phyloP scores from a whole-genome alignment of 164 flowering plant species.

The Stephania cephalantha region DNA sequence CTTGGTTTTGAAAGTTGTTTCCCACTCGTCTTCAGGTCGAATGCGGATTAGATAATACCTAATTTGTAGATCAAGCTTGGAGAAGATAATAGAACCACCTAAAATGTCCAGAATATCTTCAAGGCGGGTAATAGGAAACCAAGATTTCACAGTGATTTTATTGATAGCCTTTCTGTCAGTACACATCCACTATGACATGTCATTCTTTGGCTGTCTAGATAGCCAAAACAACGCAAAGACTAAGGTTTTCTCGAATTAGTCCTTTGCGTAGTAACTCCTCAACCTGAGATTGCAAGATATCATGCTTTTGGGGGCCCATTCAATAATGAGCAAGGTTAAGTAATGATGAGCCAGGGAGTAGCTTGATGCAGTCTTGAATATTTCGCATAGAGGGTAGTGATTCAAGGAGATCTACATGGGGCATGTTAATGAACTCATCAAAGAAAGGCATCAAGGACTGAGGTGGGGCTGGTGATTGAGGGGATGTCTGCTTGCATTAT shows the following conservation, averaged over 20 bases:
- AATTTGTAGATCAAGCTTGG: background rate
- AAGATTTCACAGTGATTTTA: background rate
- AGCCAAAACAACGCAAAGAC: background rate
- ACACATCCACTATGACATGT: background rate
- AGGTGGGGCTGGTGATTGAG: too few relatives aligned
- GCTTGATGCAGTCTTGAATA: background rate
- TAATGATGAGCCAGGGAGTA: background rate
- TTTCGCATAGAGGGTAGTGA: background rate
- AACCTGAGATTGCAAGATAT: too few relatives aligned
- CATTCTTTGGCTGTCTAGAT: background rate
- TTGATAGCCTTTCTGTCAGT: background rate
- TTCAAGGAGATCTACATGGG: too few relatives aligned
- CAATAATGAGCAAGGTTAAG: background rate
- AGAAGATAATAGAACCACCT: background rate
- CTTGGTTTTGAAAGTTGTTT: conserved; percentile 2
- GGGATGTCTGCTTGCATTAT: too few relatives aligned
- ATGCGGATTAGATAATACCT: background rate
- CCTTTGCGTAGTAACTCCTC: background rate
- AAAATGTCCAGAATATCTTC: background rate
- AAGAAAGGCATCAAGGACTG: too few relatives aligned
- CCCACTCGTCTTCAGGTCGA: background rate
- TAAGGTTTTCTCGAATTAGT: background rate
- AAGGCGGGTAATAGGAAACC: background rate
- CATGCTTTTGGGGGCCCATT: background rate
- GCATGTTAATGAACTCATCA: too few relatives aligned